Base-by-base conservation (phyloP, 306 rosid genomes). In the Citrullus colocynthis region DNA sequence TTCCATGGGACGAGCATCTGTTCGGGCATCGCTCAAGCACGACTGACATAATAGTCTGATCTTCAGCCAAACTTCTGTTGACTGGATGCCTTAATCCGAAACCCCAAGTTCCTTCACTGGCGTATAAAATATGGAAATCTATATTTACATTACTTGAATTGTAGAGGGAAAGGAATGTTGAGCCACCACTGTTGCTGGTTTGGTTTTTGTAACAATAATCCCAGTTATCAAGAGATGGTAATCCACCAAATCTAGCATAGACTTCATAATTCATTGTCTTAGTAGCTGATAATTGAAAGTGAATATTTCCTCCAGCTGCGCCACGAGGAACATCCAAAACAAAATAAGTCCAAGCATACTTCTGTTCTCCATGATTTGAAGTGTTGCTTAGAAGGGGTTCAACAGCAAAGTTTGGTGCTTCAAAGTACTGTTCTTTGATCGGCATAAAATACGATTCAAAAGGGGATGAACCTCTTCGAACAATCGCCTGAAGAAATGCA, bases 61-160 rank as follows among this genome's bases (percentile, higher is more conserved):
- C 86, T 73, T 80, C 65, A 63, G 86, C 78, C 80, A 34, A 78
- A 77, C 52, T 69, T 75, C 79, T 83, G 67, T 81, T 79, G 67
- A 84, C 84, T 69, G 80, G 81, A 82, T 75, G 88, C 78, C 90
- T 91, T 65, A 96, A 81, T 75, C 98, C 99, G 62, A 96, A 85
- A 85, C 85, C 85, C 99, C 99, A 96, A 66, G 93, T 89, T 78
- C 99, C 99, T 91, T 96, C 98, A 87, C 90, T 87, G 57, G 87
- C 85, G 59, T 91, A 96, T 81, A 96, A 83, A 75, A 96, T 78
- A 83, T 91, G 85, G 82, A 96, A 92, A 66, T 96, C 97, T 28
- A 92, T 57, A 62, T 82, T 85, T 49, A 85, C 83, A 37, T 87
- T 88, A 28, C 87, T 96, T 36, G 99, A 89, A 83, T 88, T 88